Base-by-base conservation (phyloP, 2,329 filamentous ascomycete genomes). In the Tolypocladium album region DNA sequence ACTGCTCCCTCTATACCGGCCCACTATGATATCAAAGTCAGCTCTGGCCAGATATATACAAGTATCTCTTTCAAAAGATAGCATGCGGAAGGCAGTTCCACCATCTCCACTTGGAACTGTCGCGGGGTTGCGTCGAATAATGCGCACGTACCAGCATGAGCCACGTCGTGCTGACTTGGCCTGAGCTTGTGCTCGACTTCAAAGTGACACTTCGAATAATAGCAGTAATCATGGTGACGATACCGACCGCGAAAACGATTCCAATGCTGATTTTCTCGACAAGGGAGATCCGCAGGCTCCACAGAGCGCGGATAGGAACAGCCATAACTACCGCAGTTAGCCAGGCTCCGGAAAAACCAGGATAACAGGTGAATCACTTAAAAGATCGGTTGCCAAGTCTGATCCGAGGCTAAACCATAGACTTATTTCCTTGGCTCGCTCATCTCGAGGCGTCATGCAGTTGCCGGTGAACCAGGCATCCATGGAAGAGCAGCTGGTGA, bases 131-230 rank as follows among this genome's bases (percentile, higher is more conserved):
- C 12, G 47, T 52, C 27, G 9, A n/a, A 12, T 27, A 40, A 6
- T 12, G 9, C 4, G 8, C 11, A 64, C 62, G 40, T 58, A 64
- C 62, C 56, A 65, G 52, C 61, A 65, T 64, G 8, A 65, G 64
- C 64, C 64, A 65, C 24, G 62, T 64, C 22, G 64, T 64, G 52
- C 62, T 64, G 58, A 65, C 64, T 61, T 65, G 61, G 13, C 64
- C 62, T 3, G 39, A 38, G 45, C 42, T 57, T 39, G 55, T 38
- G 36, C 61, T 64, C 13, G 58, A 59, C 27, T 63, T 45, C n/a
- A 65, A 50, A 1, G 56, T 56, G 11, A 65, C 64, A n/a, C 62
- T 65, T 34, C 64, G 62, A 31, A 65, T 62, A 55, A 65, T 64
- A 27, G 62, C 64, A 11, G 64, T 64, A 12, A 59, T 43, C 64